Evolutionary conservation across 257 asterid genomes (phyloP).

Genomic region (Ophiorrhiza pumila): DNA sequence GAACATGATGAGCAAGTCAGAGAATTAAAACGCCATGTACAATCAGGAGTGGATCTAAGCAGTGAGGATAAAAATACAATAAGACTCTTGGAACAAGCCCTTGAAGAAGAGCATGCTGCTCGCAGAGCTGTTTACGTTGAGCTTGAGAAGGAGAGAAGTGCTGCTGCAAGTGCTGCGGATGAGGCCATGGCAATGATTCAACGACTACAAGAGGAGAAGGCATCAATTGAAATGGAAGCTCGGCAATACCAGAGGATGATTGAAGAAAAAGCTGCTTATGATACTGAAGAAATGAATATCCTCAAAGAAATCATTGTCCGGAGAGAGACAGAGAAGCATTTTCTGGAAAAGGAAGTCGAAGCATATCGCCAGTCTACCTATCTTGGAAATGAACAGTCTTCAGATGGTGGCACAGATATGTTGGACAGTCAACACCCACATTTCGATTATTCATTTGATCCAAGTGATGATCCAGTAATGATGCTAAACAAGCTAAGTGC

Average conservation of each 20-base stretch:
- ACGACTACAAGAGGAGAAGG: slow-evolving; percentile 92
- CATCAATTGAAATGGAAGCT: slow-evolving; percentile 82
- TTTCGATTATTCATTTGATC: slow-evolving; percentile 28
- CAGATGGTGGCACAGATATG: slow-evolving; percentile 16
- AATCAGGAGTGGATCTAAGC: background rate
- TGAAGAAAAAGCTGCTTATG: slow-evolving; percentile 82
- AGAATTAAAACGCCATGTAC: slow-evolving; percentile 17
- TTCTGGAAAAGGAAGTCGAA: slow-evolving; percentile 77
- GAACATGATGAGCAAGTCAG: slow-evolving; percentile 33
- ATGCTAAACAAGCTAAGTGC: slow-evolving; percentile 37
- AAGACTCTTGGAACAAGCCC: slow-evolving; percentile 52
- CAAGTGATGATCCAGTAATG: slow-evolving; percentile 42
- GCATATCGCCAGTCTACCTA: slow-evolving; percentile 43
- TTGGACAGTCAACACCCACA: slow-evolving; percentile 13
- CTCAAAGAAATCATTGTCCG: slow-evolving; percentile 71
- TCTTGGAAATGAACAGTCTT: slow-evolving; percentile 35
- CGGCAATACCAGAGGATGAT: slow-evolving; percentile 76
- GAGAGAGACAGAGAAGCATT: slow-evolving; percentile 74
- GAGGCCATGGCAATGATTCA: slow-evolving; percentile 98
- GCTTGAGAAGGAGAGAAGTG: slow-evolving; percentile 91
- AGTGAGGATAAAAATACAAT: slow-evolving; percentile 30
- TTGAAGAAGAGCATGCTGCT: slow-evolving; percentile 57
- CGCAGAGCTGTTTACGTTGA: slow-evolving; percentile 37
- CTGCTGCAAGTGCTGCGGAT: slow-evolving; percentile 92
- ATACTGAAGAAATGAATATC: slow-evolving; percentile 81